Percentiles rank a stretch among this genome's conserved stretches.
Conservation (phyloP, 1,284 basidiomycete species). For the Cryptococcus sp. region DNA sequence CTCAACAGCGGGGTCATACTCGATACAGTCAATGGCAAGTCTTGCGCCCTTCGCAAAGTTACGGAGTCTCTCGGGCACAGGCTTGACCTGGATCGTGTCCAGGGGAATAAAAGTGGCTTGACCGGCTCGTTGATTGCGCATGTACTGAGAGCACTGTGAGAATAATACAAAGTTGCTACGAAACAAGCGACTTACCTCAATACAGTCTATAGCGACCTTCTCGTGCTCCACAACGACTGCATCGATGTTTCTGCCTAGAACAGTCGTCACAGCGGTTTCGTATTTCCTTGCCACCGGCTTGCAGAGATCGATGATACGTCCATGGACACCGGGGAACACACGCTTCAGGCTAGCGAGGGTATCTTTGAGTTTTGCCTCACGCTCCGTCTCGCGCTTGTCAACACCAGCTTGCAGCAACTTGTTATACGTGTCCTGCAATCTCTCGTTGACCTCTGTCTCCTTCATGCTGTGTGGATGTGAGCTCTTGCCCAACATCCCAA, state of each 20-base stretch:
- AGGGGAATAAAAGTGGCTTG: conserved; percentile 97
- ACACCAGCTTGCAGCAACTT: conserved; percentile 86
- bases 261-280: conserved; percentile 89
- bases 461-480: conserved; percentile 64
- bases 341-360: conserved; percentile 78
- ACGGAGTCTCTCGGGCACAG: conserved; percentile 91
- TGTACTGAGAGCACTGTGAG: conserved; percentile 62
- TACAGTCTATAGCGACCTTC: conserved; percentile 95
- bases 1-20: conserved; percentile 82
- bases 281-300: conserved; percentile 92
- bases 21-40: conserved; percentile 90
- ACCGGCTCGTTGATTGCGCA: conserved; percentile 90
- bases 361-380: conserved; percentile 81
- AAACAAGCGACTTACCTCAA: conserved; percentile 64
- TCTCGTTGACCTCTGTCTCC: conserved; percentile 87
- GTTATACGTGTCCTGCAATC: conserved; percentile 76
- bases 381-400: conserved; percentile 80
- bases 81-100: conserved; percentile 91
- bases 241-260: conserved; percentile 92
- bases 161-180: neutral
- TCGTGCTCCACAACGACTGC: conserved; percentile 95
- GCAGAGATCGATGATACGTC: conserved; percentile 88
- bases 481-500: neutral
- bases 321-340: conserved; percentile 86
- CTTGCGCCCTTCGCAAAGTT: conserved; percentile 88